These are phyloP conservation scores for Cladophialophora bantiana DNA, from an alignment of 2,329 filamentous ascomycete species.

Conservation along the genomic window DNA sequence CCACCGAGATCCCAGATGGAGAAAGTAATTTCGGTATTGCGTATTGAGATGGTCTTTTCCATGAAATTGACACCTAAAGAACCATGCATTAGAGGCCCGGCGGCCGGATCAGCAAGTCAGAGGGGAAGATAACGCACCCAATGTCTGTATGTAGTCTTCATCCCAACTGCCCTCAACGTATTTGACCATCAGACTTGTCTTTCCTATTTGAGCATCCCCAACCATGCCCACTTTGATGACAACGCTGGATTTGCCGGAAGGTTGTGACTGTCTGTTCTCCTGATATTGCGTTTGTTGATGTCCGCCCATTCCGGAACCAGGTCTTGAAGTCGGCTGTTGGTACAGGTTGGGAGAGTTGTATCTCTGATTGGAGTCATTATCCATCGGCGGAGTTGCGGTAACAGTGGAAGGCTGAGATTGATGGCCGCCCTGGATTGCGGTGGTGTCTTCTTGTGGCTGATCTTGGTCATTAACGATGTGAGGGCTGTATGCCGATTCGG, in stretches of 20 bases:
- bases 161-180: conserved; percentile 99
- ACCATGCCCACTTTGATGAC: conserved; percentile 99
- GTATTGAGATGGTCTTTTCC: conserved; percentile 99
- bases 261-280: conserved; percentile 49
- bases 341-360: conserved; percentile 53
- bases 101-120: neutral
- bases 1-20: conserved; percentile 99
- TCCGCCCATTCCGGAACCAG: conserved; percentile 57
- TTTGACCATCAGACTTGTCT: conserved; percentile 99
- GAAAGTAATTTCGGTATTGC: conserved; percentile 99
- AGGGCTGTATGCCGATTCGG: conserved; percentile 40
- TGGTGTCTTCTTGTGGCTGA: conserved; percentile 34
- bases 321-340: conserved; percentile 53
- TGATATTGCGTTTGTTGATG: conserved; percentile 57
- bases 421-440: conserved; percentile 30
- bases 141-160: conserved; percentile 98
- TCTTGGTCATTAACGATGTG: conserved; percentile 40
- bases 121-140: conserved; percentile 63
- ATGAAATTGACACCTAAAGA: conserved; percentile 93
- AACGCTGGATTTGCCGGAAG: conserved; percentile 66
- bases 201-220: conserved; percentile 97
- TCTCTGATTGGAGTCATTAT: conserved; percentile 54
- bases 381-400: conserved; percentile 56
- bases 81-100: conserved; percentile 27
- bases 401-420: conserved; percentile 49